Base-by-base conservation (phyloP, 768 basidiomycete species). In the Udeniomyces megalosporus region DNA sequence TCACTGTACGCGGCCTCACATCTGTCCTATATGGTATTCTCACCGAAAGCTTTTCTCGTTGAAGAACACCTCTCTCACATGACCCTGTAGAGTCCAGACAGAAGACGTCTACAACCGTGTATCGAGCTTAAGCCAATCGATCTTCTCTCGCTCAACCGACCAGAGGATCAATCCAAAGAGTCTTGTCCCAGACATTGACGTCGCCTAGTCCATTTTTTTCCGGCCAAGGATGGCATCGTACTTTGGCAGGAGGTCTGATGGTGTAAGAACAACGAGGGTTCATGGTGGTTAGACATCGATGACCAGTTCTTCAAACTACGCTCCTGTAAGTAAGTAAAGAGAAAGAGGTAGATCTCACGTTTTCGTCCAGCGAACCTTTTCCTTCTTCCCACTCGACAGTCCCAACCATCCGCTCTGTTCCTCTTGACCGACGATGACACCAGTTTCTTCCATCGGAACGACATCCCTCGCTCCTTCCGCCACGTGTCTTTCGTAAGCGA, bases 211-310 rank as follows among this genome's bases (percentile, higher is more conserved):
- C 63, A 8, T 44, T 48, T 31, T 32, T 53, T 29, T 65, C 63
- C 42, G 63, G 63, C 63, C 63, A 65, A 24, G 63, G 63, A 47
- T 65, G 63, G 22, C 63, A 65, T 22, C 63, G 50, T 20, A 65
- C 24, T 52, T 59, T 46, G 17, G 4, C 15, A 3, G 63, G 63
- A 4, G 63, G 63, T 15, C 63, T 65, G 58, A 3, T 14, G 42
- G 8, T 22, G 31, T 1, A n/a, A 17, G 12, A 53, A 29, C 3
- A 22, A 54, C 6, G 29, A 29, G 22, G 29, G 22, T 46, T 34
- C 7, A 15, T 4, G 20, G 53, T 42, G 34, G 42, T 35, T 50
- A 17, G 12, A 22, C 20, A 26, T 58, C 45, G 38, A 10, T 17
- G 2, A 29, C 5, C 45, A 15, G n/a, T 31, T 10, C 17, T 12